Conservation (phyloP, 208 protist genomes). For the Leishmania mexicana region DNA sequence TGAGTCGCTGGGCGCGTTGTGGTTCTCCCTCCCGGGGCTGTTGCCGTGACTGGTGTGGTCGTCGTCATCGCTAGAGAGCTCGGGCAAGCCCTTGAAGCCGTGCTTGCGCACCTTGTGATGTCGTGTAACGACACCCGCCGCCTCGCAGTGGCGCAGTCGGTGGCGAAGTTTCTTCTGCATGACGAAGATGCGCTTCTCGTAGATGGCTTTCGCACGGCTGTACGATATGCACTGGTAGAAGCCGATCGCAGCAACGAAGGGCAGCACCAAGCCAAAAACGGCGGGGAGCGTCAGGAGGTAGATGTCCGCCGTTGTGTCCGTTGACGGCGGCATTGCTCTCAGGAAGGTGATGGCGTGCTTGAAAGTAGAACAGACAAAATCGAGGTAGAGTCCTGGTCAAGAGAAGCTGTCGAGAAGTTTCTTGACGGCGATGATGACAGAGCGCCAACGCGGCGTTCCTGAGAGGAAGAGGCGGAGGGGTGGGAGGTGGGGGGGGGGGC, state of each 20-base stretch:
- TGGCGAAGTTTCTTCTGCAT: constrained; percentile 1
- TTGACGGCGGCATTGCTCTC: neutral
- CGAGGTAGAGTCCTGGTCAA: neutral
- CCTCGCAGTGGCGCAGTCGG: constrained; percentile 8
- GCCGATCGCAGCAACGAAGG: constrained; percentile 6
- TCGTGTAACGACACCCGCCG: neutral
- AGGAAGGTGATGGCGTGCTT: neutral
- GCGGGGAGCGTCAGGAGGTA: constrained; percentile 1
- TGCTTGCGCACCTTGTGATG: neutral
- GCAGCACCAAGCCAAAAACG: constrained; percentile 12
- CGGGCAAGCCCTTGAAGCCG: constrained; percentile 1
- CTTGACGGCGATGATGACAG: too few relatives aligned
- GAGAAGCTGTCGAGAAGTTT: neutral
- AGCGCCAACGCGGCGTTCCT: too few relatives aligned
- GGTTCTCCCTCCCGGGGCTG: neutral
- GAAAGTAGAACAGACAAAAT: neutral
- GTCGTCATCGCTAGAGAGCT: neutral
- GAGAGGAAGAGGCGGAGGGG: too few relatives aligned
- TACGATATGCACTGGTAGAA: constrained; percentile 12
- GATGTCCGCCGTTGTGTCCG: neutral
- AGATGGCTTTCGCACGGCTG: neutral
- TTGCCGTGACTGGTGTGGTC: neutral
- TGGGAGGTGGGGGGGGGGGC: too few relatives aligned
- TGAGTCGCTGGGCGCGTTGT: neutral
- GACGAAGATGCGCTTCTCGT: constrained; percentile 10